These are phyloP conservation scores for Shiraia sp. DNA, from an alignment of 2,329 filamentous ascomycete species.

Conservation along the genomic window DNA sequence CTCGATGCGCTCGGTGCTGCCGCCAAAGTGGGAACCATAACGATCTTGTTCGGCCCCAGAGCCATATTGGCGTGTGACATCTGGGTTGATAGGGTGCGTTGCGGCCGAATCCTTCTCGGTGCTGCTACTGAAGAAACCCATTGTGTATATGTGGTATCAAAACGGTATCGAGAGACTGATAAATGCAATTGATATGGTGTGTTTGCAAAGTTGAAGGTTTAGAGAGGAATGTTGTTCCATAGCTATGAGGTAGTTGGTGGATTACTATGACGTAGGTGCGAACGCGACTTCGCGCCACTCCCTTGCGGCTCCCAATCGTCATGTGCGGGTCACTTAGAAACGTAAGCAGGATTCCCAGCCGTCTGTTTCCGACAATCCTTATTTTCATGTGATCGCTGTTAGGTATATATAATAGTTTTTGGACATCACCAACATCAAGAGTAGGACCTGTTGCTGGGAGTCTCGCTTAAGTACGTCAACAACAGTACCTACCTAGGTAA, in stretches of 20 bases:
- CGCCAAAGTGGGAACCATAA: slow-evolving; percentile 32
- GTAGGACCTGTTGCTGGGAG: too few species aligned
- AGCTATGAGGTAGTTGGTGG: not conserved
- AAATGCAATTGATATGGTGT: not conserved
- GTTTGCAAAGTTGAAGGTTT: not conserved
- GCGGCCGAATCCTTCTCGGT: slow-evolving; percentile 22
- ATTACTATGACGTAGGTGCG: slow-evolving; percentile 1
- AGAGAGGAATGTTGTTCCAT: not conserved
- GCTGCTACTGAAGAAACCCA: slow-evolving; percentile 30
- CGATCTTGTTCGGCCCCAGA: slow-evolving; percentile 41
- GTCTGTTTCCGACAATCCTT: too few species aligned
- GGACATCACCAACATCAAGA: too few species aligned
- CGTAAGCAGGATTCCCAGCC: too few species aligned
- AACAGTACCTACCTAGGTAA: too few species aligned
- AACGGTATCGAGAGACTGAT: not conserved
- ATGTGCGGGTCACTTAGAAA: not conserved
- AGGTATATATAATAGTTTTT: too few species aligned
- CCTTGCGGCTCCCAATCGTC: not conserved
- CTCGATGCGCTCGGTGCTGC: slow-evolving; percentile 22
- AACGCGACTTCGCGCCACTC: not conserved
- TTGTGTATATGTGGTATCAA: slow-evolving; percentile 12
- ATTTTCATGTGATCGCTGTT: too few species aligned
- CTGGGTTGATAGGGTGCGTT: slow-evolving; percentile 25
- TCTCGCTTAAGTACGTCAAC: too few species aligned
- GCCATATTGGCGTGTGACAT: slow-evolving; percentile 28